These are phyloP conservation scores for Vitis hybrid DNA, from an alignment of 177 flowering plant genomes.

Conservation along the genomic window DNA sequence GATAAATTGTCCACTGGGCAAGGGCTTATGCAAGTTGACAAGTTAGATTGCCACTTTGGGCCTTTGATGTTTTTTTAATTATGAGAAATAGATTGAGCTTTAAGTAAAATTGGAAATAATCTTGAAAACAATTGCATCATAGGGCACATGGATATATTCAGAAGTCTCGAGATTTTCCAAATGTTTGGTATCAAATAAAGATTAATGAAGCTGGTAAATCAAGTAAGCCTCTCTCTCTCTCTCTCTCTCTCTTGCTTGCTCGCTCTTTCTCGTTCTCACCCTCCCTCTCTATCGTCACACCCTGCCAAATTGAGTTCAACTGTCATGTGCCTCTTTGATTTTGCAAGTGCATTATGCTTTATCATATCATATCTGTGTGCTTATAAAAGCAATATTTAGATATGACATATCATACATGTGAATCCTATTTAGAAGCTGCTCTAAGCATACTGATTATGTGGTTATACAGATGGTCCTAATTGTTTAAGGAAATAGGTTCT, in stretches of 20 bases:
- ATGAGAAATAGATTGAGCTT: not conserved
- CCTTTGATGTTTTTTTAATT: conserved; percentile 1
- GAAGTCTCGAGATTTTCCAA: conserved; percentile 46
- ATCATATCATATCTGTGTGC: not conserved
- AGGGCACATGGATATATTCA: conserved; percentile 84
- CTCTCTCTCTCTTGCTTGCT: too few species aligned
- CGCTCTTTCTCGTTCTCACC: too few species aligned
- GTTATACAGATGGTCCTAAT: not conserved
- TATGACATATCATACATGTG: not conserved
- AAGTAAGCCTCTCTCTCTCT: conserved; percentile 34
- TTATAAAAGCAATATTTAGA: not conserved
- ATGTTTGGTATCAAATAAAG: conserved; percentile 69
- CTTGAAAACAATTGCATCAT: conserved; percentile 17
- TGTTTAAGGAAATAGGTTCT: not conserved
- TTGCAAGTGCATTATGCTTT: too few species aligned
- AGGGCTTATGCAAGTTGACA: conserved; percentile 98
- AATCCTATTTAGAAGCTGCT: not conserved
- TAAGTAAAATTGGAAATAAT: conserved; percentile 1
- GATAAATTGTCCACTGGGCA: conserved; percentile 87
- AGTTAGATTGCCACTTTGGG: conserved; percentile 38
- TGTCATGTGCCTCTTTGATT: not conserved
- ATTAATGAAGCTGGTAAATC: conserved; percentile 73
- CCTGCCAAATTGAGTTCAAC: too few species aligned
- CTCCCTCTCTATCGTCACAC: too few species aligned
- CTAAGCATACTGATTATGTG: not conserved